These are phyloP conservation scores for Ophiostoma sp. DNA, from an alignment of 2,329 filamentous ascomycete genomes.

Conservation along the genomic window DNA sequence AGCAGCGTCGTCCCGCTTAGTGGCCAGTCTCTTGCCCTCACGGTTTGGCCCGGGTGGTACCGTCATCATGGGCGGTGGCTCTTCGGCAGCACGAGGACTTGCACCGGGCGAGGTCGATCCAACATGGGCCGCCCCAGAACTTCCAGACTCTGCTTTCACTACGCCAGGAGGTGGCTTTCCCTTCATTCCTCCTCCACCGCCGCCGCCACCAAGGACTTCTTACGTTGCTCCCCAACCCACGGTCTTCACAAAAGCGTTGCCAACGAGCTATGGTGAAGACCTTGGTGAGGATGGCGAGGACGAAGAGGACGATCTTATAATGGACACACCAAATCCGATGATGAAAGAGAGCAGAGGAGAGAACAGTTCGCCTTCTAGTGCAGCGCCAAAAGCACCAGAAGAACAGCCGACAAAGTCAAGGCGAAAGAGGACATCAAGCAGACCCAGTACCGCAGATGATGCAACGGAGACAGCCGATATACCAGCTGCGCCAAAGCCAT, in stretches of 20 bases:
- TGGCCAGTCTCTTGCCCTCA: background rate
- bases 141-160: constrained; percentile 33
- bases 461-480: no score
- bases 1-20: background rate
- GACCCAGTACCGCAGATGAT: background rate
- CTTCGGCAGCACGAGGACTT: background rate
- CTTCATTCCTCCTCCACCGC: background rate
- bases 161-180: background rate
- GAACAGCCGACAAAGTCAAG: background rate
- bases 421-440: background rate
- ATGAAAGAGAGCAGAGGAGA: background rate
- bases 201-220: background rate
- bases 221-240: background rate
- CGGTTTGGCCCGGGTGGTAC: constrained; percentile 26
- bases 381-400: background rate
- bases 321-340: background rate
- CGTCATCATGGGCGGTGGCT: background rate
- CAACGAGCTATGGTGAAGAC: constrained; percentile 17
- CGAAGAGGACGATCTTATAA: constrained; percentile 36
- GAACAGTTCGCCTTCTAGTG: background rate
- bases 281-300: constrained; percentile 28
- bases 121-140: constrained; percentile 42
- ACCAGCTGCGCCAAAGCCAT: background rate
- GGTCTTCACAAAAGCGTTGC: constrained; percentile 19
- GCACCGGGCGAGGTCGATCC: constrained; percentile 36